Base-by-base conservation (phyloP, 2,329 filamentous ascomycete species). In the Cercospora sesami region DNA sequence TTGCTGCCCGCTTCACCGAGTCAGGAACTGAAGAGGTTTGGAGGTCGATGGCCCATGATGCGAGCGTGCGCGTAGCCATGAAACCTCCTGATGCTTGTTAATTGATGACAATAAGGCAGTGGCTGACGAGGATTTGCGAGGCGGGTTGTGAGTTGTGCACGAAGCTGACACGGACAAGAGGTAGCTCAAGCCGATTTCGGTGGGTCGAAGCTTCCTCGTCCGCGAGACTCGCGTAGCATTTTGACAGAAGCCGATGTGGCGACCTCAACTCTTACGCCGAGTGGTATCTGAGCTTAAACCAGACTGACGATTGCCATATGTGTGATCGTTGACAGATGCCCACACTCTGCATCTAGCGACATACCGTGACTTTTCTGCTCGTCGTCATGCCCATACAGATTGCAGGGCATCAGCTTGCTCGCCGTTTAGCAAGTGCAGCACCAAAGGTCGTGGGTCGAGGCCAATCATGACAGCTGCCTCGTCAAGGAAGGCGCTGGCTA, bases 51-150 rank as follows among this genome's bases (percentile, higher is more conserved):
- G 80, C 79, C 84, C 84, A 86, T 2, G 76, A 73, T n/a, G 84
- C 83, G 28, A 85, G 75, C 53, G 78, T 72, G n/a, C 79, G 71
- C 36, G 83, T 85, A 23, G 83, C 82, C 83, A 84, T 85, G 39
- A 31, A 10, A n/a, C 6, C n/a, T 31, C 28, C 14, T 4, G 36
- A 18, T 30, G 16, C 45, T 51, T 51, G 45, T 10, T 21, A 51
- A 51, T 14, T 12, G 9, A n/a, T 26, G 21, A 14, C 18, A 51
- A 26, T 9, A 26, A 23, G 14, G 10, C 8, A 51, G 45, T 51
- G 18, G 7, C 45, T 12, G 45, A 10, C 45, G 45, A 51, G 4
- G 21, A 23, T 51, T 16, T 23, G 18, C 26, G 45, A 51, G 45
- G 18, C 45, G 36, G 18, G 7, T 31, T 10, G 14, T 36, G 16